Percentiles rank a stretch among this genome's conserved stretches.
Evolutionary conservation across 1,284 basidiomycete species (phyloP).

Genomic region (Coniferiporia weirii): DNA sequence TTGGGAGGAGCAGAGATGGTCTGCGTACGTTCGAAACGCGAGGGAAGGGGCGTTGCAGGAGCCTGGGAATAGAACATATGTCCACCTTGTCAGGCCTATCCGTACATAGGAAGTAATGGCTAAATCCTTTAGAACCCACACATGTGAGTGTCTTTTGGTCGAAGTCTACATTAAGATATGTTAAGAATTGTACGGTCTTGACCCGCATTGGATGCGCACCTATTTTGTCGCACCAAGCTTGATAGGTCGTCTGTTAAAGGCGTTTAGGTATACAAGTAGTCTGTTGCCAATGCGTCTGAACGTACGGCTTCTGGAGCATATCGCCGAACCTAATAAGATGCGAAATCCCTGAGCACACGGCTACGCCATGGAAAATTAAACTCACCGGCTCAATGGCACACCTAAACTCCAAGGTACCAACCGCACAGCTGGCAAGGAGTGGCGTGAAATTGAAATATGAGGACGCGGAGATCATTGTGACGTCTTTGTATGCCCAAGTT

Average conservation of each 20-base stretch:
- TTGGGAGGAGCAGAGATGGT: background rate
- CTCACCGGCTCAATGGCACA: constrained; percentile 77
- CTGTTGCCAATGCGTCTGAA: constrained; percentile 5
- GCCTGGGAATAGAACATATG: constrained; percentile 6
- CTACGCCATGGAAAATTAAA: constrained; percentile 26
- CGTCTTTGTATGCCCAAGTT: constrained; percentile 37
- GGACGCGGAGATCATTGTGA: constrained; percentile 68
- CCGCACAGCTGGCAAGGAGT: constrained; percentile 68
- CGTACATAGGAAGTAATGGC: background rate
- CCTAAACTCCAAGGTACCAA: constrained; percentile 80
- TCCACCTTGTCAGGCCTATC: background rate
- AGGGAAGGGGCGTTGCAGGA: constrained; percentile 16
- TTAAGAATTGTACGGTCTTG: too few relatives aligned
- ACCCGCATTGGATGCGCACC: constrained; percentile 29
- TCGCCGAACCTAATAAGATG: constrained; percentile 40
- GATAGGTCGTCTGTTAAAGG: constrained; percentile 47
- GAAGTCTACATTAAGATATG: constrained; percentile 58
- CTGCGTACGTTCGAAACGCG: constrained; percentile 13
- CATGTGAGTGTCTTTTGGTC: constrained; percentile 54
- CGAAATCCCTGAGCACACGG: constrained; percentile 20
- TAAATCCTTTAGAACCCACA: constrained; percentile 32
- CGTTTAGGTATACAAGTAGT: background rate
- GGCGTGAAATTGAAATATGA: constrained; percentile 85
- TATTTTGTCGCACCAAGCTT: constrained; percentile 70
- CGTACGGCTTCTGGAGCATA: constrained; percentile 54